Conservation (phyloP, 148 eudicot species). For the Chenopodium quinoa region DNA sequence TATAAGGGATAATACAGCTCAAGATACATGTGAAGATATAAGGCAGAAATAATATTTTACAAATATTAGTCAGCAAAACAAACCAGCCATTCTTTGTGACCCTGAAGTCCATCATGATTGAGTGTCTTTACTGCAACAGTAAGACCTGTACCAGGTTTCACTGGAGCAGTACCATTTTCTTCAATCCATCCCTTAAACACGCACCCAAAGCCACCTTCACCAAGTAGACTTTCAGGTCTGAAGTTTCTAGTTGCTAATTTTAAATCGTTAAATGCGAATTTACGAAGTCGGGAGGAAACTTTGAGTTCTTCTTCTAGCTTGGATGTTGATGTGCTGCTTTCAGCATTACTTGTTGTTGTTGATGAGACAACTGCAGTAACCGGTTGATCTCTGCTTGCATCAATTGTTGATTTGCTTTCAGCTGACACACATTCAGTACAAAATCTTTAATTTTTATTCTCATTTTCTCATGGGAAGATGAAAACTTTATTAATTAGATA, state of each 20-base stretch:
- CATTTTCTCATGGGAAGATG: not conserved
- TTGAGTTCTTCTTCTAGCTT: slow-evolving; percentile 73
- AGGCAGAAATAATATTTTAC: not conserved
- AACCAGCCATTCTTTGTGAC: slow-evolving; percentile 86
- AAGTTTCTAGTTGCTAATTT: slow-evolving; percentile 69
- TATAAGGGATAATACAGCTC: not conserved
- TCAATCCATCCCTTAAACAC: slow-evolving; percentile 81
- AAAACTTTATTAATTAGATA: not conserved
- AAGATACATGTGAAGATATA: not conserved
- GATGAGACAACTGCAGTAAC: slow-evolving; percentile 47
- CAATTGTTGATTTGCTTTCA: slow-evolving; percentile 57
- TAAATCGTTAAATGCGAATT: slow-evolving; percentile 64
- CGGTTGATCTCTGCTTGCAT: slow-evolving; percentile 56
- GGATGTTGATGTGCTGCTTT: slow-evolving; percentile 71
- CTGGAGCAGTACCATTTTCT: slow-evolving; percentile 78
- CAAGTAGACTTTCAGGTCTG: slow-evolving; percentile 75
- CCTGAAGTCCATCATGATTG: slow-evolving; percentile 85
- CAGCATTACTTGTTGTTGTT: slow-evolving; percentile 67
- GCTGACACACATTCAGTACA: slow-evolving; percentile 29
- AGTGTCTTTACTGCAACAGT: slow-evolving; percentile 78
- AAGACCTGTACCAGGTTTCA: slow-evolving; percentile 76
- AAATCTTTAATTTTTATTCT: not conserved
- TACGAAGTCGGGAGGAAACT: slow-evolving; percentile 62
- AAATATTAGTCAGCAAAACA: slow-evolving; percentile 16
- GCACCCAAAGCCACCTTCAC: slow-evolving; percentile 79